phyloP scores from a whole-genome alignment of 805 yeast genomes.

The Wickerhamomyces mucosus region DNA sequence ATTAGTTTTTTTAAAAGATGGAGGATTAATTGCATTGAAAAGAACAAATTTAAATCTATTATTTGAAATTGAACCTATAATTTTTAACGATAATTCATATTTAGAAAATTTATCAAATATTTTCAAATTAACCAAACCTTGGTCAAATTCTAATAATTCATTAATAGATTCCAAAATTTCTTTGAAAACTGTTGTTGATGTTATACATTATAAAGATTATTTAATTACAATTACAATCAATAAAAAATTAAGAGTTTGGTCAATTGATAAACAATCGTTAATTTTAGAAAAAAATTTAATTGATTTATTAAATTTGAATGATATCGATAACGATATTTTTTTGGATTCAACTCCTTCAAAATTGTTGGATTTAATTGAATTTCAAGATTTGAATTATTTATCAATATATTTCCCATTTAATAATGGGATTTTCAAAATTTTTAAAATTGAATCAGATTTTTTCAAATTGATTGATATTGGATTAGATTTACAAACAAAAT shows the following conservation, averaged over 20 bases:
- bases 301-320: slow-evolving; percentile 6
- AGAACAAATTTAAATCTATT: slow-evolving; percentile 11
- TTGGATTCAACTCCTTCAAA: slow-evolving; percentile 24
- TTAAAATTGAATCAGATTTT: slow-evolving; percentile 13
- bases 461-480: slow-evolving; percentile 21
- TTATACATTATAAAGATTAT: slow-evolving; percentile 17
- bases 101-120: slow-evolving; percentile 23
- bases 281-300: slow-evolving; percentile 17
- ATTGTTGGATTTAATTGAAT: slow-evolving; percentile 15
- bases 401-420: slow-evolving; percentile 33
- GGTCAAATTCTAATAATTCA: slow-evolving; percentile 16
- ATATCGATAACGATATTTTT: slow-evolving; percentile 13
- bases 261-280: slow-evolving; percentile 27
- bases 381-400: slow-evolving; percentile 13
- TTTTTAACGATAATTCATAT: slow-evolving; percentile 49
- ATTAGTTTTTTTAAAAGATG: slow-evolving; percentile 62
- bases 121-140: slow-evolving; percentile 19
- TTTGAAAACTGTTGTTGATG: slow-evolving; percentile 25
- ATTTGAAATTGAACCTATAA: slow-evolving; percentile 27
- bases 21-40: slow-evolving; percentile 56
- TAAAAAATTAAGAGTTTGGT: slow-evolving; percentile 53
- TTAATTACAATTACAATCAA: slow-evolving; percentile 45
- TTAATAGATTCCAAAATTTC: slow-evolving; percentile 34
- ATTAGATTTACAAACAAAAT: slow-evolving; percentile 3
- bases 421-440: slow-evolving; percentile 33